Percentiles rank a stretch among this genome's conserved stretches.
These are phyloP conservation scores for Beauveria bassiana DNA, from an alignment of 2,329 filamentous ascomycete genomes.

Conservation along the genomic window DNA sequence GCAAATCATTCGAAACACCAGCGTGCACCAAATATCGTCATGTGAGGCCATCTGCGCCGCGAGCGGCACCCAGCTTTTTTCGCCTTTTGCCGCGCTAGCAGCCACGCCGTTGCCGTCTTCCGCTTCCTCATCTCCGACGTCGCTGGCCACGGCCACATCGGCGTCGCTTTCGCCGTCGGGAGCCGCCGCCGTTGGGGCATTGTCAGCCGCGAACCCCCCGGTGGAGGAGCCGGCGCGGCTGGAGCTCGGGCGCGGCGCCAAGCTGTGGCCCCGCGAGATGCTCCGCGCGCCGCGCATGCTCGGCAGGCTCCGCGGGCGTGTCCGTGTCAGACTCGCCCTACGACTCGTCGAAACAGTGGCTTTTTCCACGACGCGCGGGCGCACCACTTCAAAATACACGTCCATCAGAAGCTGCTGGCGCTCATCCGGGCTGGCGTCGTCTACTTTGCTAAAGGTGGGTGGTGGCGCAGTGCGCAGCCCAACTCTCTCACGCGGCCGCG, in stretches of 20 bases:
- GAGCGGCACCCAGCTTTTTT: constrained; percentile 23
- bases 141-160: neutral
- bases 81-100: neutral
- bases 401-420: constrained; percentile 43
- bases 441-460: constrained; percentile 36
- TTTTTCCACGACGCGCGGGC: constrained; percentile 30
- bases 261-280: constrained; percentile 1
- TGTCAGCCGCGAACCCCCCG: neutral
- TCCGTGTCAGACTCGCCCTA: constrained; percentile 18
- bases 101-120: constrained; percentile 16
- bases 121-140: neutral
- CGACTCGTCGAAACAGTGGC: constrained; percentile 23
- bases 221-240: neutral
- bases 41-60: constrained; percentile 21
- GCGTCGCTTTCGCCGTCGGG: neutral
- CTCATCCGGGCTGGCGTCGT: constrained; percentile 38
- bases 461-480: constrained; percentile 7
- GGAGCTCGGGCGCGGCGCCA: constrained; percentile 1
- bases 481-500: neutral
- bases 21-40: constrained; percentile 44
- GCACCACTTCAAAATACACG: constrained; percentile 42
- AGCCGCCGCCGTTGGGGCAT: no score
- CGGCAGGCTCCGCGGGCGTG: constrained; percentile 17
- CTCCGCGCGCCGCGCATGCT: constrained; percentile 8
- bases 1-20: constrained; percentile 51